Evolutionary conservation across 2,329 filamentous ascomycete genomes (phyloP), one percentile per base, ranked within the genome.

Genomic region (Helotiales sp.): DNA sequence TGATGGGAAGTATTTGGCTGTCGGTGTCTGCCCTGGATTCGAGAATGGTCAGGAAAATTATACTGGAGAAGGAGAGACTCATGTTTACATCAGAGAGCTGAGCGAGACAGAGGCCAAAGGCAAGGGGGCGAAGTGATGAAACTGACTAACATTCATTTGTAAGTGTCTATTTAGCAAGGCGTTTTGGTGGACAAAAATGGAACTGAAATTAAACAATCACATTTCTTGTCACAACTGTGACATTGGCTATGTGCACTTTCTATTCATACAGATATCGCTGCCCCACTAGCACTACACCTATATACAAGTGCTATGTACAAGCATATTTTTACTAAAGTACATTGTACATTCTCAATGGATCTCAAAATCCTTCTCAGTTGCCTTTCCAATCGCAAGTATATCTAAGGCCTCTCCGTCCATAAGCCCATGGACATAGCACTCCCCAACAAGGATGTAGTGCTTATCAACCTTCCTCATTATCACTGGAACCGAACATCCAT

Each of bases 11-110:
- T 87, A 85, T 69, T 77, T 92, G 58, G 90, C 88, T 11, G 83
- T 92, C 40, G 90, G 84, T 4, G 83, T 90, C 22, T 91, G 89
- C 74, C 89, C 89, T 2, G 88, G 89, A 0, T 91, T 91, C 73
- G 90, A 92, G 76, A 75, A 91, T 75, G 89, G 88, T 1, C 85
- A 92, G 79, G 92, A 96, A 72, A 90, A 96, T 71, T 91, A 93
- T 67, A 84, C 83, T 43, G 88, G 88, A 0, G 89, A 90, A 69
- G 93, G 93, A 6, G 85, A 88, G 62, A 88, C 95, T 5, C 91
- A 90, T 74, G 86, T 99, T 32, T 89, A 92, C 76, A 86, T 99
- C 30, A 85, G 95, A 67, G 93, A 97, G 80, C 83, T 99, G 61
- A 89, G 90, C 6, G 93, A 97, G 75, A 91, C 88, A 8, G 96